Conservation (phyloP, 345 rosid species). For the Gossypium raimondii region DNA sequence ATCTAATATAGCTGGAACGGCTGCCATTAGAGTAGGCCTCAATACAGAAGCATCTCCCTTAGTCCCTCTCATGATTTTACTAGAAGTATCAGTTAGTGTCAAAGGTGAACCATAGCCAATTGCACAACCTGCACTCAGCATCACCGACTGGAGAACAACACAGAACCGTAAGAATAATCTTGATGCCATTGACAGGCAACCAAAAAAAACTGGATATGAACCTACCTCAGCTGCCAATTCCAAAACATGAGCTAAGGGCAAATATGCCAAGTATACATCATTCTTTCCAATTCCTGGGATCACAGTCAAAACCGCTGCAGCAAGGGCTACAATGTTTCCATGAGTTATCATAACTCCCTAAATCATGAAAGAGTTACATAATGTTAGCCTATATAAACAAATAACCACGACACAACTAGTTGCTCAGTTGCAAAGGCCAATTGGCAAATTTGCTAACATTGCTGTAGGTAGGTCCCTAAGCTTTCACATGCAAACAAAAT, state of each 20-base stretch:
- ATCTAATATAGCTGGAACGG: conserved; percentile 89
- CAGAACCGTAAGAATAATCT: conserved; percentile 22
- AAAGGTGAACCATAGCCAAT: conserved; percentile 85
- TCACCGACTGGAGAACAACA: conserved; percentile 51
- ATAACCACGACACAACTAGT: neutral
- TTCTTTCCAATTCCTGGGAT: conserved; percentile 49
- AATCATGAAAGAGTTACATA: conserved; percentile 18
- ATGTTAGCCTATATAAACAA: conserved; percentile 20
- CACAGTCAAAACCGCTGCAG: conserved; percentile 71
- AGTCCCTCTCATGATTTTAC: conserved; percentile 81
- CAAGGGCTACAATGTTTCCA: conserved; percentile 72
- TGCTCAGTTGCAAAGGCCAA: neutral
- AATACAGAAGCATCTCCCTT: conserved; percentile 81
- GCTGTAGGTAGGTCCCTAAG: neutral
- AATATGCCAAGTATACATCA: conserved; percentile 71
- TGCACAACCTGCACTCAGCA: conserved; percentile 61
- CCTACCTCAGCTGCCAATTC: conserved; percentile 90
- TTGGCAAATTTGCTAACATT: conserved; percentile 2
- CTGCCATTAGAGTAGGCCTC: conserved; percentile 76
- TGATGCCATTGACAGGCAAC: neutral
- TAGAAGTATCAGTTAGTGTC: conserved; percentile 80
- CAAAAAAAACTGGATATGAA: neutral
- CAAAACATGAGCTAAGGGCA: conserved; percentile 94
- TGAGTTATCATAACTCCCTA: conserved; percentile 97
- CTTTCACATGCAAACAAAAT: neutral